Percentiles rank a stretch among this genome's conserved stretches.
These are phyloP conservation scores for Elaeagnus macrophylla DNA, from an alignment of 306 rosid species.

Conservation along the genomic window DNA sequence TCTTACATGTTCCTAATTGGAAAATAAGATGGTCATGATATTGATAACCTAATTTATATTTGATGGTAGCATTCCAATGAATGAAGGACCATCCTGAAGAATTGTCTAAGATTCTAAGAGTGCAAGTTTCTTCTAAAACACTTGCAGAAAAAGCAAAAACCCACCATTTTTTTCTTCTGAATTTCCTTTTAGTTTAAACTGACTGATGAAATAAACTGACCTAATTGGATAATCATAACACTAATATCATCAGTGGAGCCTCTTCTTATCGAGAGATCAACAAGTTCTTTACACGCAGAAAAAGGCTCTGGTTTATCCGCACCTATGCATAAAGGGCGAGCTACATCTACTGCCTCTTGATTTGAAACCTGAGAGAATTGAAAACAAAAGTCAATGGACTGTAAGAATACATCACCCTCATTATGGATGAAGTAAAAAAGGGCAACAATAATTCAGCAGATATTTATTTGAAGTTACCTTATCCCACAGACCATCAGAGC, in stretches of 20 bases:
- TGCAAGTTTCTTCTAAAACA: slow-evolving; percentile 21
- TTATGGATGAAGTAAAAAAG: not conserved
- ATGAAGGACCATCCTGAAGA: not conserved
- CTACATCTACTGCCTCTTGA: slow-evolving; percentile 41
- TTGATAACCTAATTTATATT: too few relatives aligned
- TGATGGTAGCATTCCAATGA: too few relatives aligned
- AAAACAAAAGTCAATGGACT: not conserved
- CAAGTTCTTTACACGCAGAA: slow-evolving; percentile 41
- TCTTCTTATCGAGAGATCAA: slow-evolving; percentile 24
- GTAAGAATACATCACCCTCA: not conserved
- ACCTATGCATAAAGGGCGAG: slow-evolving; percentile 30
- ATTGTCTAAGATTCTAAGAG: slow-evolving; percentile 14
- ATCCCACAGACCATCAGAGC: slow-evolving; percentile 56
- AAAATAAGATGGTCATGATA: too few relatives aligned
- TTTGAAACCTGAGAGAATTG: slow-evolving; percentile 26
- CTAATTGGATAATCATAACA: slow-evolving; percentile 37
- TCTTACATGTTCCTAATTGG: too few relatives aligned
- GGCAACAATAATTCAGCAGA: not conserved
- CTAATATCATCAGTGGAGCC: slow-evolving; percentile 46
- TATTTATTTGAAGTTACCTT: slow-evolving; percentile 22
- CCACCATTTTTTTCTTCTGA: not conserved
- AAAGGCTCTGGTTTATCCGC: slow-evolving; percentile 20
- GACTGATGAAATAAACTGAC: slow-evolving; percentile 13
- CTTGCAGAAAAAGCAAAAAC: slow-evolving; percentile 14
- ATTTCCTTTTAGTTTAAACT: not conserved